Percentiles rank a stretch among this genome's conserved stretches.
phyloP scores from a whole-genome alignment of 345 rosid genomes.

The Eutrema heterophyllum region DNA sequence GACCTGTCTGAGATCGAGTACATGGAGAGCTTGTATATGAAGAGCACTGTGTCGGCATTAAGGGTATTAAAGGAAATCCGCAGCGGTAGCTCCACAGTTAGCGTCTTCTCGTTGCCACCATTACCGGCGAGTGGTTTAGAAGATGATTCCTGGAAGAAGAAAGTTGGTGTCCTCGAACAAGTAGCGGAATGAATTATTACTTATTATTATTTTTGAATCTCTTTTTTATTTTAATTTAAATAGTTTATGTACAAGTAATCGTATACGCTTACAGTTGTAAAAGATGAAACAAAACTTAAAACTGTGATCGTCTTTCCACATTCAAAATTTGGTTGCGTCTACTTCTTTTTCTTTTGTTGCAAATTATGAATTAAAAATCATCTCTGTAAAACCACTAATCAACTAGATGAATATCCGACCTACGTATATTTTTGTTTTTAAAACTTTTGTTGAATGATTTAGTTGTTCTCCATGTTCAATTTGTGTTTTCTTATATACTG shows the following conservation, averaged over 20 bases:
- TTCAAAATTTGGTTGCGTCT: not conserved
- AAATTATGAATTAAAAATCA: not conserved
- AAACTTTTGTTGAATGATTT: no score
- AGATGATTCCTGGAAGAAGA: slow-evolving; percentile 46
- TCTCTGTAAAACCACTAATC: not conserved
- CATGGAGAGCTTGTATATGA: slow-evolving; percentile 61
- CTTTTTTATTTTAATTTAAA: not conserved
- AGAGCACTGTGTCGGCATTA: slow-evolving; percentile 59
- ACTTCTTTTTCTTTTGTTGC: not conserved
- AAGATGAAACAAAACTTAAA: slow-evolving; percentile 13
- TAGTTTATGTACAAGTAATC: slow-evolving; percentile 17
- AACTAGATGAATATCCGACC: no score
- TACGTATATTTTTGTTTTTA: no score
- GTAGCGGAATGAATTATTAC: slow-evolving; percentile 42
- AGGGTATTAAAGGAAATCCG: slow-evolving; percentile 67
- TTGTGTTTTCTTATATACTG: no score
- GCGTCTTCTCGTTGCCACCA: slow-evolving; percentile 71
- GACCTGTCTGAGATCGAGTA: slow-evolving; percentile 55
- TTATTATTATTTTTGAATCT: not conserved
- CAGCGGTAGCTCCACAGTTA: slow-evolving; percentile 72
- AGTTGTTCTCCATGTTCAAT: no score
- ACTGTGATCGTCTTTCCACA: slow-evolving; percentile 1
- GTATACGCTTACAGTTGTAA: slow-evolving; percentile 13
- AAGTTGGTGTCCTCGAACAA: slow-evolving; percentile 55
- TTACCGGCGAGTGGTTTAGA: slow-evolving; percentile 46